Percentiles rank a stretch among this genome's conserved stretches.
These are phyloP conservation scores for Backusella parvicylindrica DNA, from an alignment of 192 early-diverging fungal species.

Conservation along the genomic window DNA sequence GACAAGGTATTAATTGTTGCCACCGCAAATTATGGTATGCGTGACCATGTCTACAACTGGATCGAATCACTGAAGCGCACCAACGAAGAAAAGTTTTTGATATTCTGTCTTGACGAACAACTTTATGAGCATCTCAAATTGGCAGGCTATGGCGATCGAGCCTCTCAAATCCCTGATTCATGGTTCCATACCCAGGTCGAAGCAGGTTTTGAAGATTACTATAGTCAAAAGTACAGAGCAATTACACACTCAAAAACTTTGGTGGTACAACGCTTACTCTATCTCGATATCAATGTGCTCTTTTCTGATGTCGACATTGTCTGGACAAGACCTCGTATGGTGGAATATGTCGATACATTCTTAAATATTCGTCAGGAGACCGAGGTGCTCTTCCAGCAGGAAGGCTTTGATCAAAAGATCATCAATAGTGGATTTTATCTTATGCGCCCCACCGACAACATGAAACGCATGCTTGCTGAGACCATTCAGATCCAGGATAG, in stretches of 20 bases:
- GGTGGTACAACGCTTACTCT: conserved; percentile 22
- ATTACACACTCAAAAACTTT: conserved; percentile 23
- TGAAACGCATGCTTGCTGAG: conserved; percentile 12
- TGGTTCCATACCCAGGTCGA: conserved; percentile 17
- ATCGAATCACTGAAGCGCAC: conserved; percentile 24
- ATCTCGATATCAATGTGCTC: conserved; percentile 25
- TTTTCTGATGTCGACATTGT: conserved; percentile 31
- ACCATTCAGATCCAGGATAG: conserved; percentile 25
- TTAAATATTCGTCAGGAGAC: conserved; percentile 17
- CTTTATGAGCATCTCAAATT: conserved; percentile 8
- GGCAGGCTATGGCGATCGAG: conserved; percentile 13
- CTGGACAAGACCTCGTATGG: conserved; percentile 12
- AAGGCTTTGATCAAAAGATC: conserved; percentile 3
- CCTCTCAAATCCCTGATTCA: conserved; percentile 13
- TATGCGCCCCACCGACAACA: conserved; percentile 24
- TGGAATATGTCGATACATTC: conserved; percentile 2
- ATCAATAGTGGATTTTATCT: conserved; percentile 28
- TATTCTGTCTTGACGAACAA: conserved; percentile 26
- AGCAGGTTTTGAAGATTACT: conserved; percentile 4
- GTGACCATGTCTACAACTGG: conserved; percentile 27
- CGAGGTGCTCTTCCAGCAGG: conserved; percentile 21
- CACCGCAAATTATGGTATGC: conserved; percentile 22
- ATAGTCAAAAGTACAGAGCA: neutral
- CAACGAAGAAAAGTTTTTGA: conserved; percentile 13
- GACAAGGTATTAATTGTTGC: conserved; percentile 12